Base-by-base conservation (phyloP, 1,139 yeast genomes). In the Protomyces arabidopsidicola region DNA sequence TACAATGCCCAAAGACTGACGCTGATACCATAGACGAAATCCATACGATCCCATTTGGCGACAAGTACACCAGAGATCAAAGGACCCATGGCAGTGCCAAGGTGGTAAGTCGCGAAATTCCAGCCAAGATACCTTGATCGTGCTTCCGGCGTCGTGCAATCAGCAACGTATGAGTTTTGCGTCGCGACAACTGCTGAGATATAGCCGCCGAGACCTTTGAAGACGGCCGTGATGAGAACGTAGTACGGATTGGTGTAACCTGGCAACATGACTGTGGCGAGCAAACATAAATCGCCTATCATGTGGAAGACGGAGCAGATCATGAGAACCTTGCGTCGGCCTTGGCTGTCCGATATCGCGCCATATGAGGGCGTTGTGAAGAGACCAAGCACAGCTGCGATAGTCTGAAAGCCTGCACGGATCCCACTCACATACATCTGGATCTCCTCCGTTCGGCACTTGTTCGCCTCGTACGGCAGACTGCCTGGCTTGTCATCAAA, bases 171-270 rank as follows among this genome's bases (percentile, higher is more conserved):
- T 2, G 64, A 59, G 48, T 63, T 63, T 45, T 63, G 65, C 14
- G 60, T 50, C 1, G 65, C 65, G 10, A 59, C 57, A 1, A 63
- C 50, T 18, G 65, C 63, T 18, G 65, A 63, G 10, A 63, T 50
- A 35, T 63, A 63, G 8, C 65, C 65, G 1, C 65, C 65, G 39
- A 58, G 20, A 34, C 65, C 65, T 22, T 63, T 63, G 53, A 63
- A 63, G 16, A 54, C 54, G 22, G 65, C 65, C 12, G 60, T 42
- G 5, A 63, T 39, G 31, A 59, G 34, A 10, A 63, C 63, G 14
- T 36, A 58, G 45, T 50, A 53, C n/a, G 63, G 60, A 27, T 38
- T 58, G 18, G 63, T 45, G 31, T 50, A 55, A 12, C 59, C 59
- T 10, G 64, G 63, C 24, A 52, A 16, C 55, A 58, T 39, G 27